Conservation (phyloP, 192 early-diverging fungal species). For the Rhizoclosmatium globosum region DNA sequence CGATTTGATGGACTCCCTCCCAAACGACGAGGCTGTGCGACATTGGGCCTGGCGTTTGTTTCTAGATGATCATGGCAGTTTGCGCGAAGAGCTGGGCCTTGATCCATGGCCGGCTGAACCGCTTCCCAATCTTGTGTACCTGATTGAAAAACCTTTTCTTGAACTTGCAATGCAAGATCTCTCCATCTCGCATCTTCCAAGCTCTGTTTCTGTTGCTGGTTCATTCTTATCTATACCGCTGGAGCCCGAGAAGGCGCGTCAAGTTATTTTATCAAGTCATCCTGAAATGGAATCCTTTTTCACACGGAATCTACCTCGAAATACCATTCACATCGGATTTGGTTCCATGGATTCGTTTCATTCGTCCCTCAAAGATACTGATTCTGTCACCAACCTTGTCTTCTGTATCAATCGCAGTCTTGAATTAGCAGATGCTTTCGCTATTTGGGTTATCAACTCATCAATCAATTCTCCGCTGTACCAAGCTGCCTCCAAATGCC, state of each 20-base stretch:
- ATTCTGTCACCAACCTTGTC: neutral
- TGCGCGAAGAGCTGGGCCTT: neutral
- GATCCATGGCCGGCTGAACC: neutral
- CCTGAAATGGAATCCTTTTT: neutral
- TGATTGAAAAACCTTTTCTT: neutral
- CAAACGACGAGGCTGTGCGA: neutral
- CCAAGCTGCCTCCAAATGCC: neutral
- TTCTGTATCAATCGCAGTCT: neutral
- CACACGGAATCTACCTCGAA: neutral
- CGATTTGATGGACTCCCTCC: neutral
- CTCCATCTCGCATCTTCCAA: no score
- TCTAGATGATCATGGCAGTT: neutral
- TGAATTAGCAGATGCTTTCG: neutral
- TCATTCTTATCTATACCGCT: no score
- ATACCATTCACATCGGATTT: slow-evolving; percentile 23
- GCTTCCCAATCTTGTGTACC: neutral
- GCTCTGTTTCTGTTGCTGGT: no score
- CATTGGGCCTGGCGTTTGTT: slow-evolving; percentile 18
- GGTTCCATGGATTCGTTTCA: slow-evolving; percentile 27
- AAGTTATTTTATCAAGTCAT: neutral
- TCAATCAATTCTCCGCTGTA: neutral
- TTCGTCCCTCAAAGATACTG: neutral
- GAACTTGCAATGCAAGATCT: neutral
- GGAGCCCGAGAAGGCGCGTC: neutral
- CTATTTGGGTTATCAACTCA: slow-evolving; percentile 21